phyloP scores from a whole-genome alignment of 192 early-diverging fungal species.

The Physocladia obscura region DNA sequence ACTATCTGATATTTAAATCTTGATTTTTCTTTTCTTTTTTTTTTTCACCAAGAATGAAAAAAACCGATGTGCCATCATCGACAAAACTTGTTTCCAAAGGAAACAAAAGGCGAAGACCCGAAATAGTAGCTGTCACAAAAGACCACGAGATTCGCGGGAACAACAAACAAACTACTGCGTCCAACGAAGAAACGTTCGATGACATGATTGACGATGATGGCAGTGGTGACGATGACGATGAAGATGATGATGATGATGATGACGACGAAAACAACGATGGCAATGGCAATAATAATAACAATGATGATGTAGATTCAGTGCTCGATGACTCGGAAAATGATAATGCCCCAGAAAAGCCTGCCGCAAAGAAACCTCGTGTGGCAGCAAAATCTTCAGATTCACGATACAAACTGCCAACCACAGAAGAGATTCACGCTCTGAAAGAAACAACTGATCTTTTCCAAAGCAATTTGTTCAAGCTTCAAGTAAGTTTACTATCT shows the following conservation, averaged over 20 bases:
- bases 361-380: background rate
- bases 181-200: constrained; percentile 11
- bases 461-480: constrained; percentile 88
- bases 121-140: background rate
- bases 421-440: constrained; percentile 80
- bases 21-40: background rate
- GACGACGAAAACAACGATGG: background rate
- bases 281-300: constrained; percentile 11
- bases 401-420: constrained; percentile 53
- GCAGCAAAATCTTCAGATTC: background rate
- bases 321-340: constrained; percentile 35
- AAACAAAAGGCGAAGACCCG: background rate
- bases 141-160: background rate
- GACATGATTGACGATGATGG: constrained; percentile 39
- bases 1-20: background rate
- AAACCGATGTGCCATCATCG: background rate
- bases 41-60: background rate
- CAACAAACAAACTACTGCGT: background rate
- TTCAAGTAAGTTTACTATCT: constrained; percentile 63
- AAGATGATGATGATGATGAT: constrained; percentile 40
- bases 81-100: background rate
- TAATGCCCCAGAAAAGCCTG: constrained; percentile 42
- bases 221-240: constrained; percentile 44
- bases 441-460: constrained; percentile 80
- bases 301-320: constrained; percentile 39